A percentile compares a stretch with the other conserved stretches of the same genome.
These are phyloP conservation scores for Cyberlindnera nakhonratchasimensis DNA, from an alignment of 805 yeast species.

Conservation along the genomic window DNA sequence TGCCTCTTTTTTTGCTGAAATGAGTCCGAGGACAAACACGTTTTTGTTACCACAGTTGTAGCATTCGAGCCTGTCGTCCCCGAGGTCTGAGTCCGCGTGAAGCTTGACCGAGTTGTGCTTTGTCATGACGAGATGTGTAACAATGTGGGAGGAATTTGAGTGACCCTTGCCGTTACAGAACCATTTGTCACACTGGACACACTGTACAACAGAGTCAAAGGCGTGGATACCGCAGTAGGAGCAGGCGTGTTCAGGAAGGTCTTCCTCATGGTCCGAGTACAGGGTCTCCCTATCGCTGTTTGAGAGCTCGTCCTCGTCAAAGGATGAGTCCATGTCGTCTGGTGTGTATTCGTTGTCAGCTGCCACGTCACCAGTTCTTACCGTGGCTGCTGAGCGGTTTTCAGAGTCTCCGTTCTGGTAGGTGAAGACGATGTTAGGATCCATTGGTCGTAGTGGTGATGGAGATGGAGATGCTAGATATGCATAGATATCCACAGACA, in stretches of 20 bases:
- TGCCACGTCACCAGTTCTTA: neutral
- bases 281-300: constrained; percentile 15
- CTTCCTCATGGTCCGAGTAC: constrained; percentile 23
- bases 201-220: constrained; percentile 65
- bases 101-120: constrained; percentile 71
- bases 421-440: constrained; percentile 25
- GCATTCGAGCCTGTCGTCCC: constrained; percentile 86
- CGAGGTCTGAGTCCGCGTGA: constrained; percentile 78
- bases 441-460: constrained; percentile 15
- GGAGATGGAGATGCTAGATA: neutral
- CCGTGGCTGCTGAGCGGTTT: neutral
- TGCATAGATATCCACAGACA: neutral
- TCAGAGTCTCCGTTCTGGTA: constrained; percentile 5
- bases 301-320: constrained; percentile 7
- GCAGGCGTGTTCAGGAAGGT: constrained; percentile 43
- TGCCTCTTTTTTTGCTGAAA: constrained; percentile 80
- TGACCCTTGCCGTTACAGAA: constrained; percentile 75
- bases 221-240: constrained; percentile 73
- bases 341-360: neutral
- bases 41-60: constrained; percentile 85
- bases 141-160: constrained; percentile 63
- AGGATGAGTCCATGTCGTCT: constrained; percentile 5
- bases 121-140: constrained; percentile 79
- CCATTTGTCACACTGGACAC: constrained; percentile 79
- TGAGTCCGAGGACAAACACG: constrained; percentile 79